These are phyloP conservation scores for Cyberlindnera samutprakarnensis DNA, from an alignment of 805 yeast genomes.

Conservation along the genomic window DNA sequence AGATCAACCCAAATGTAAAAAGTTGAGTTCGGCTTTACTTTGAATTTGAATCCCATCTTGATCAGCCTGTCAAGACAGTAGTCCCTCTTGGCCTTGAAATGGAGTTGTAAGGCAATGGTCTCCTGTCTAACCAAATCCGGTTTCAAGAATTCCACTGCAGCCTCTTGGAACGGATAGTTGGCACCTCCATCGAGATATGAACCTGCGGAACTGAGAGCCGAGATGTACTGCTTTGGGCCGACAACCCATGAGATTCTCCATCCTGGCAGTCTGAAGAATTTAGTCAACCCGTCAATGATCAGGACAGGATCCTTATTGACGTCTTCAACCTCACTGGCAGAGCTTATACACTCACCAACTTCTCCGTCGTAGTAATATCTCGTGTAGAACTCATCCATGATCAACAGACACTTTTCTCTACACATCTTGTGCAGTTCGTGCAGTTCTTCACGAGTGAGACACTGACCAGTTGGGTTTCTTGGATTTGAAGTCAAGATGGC, in stretches of 20 bases:
- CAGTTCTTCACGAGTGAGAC: constrained; percentile 41
- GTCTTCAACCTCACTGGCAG: constrained; percentile 44
- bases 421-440: constrained; percentile 44
- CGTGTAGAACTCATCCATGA: constrained; percentile 59
- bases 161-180: constrained; percentile 54
- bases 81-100: constrained; percentile 50
- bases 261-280: constrained; percentile 55
- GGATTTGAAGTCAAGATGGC: constrained; percentile 55
- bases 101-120: constrained; percentile 50
- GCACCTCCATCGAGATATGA: constrained; percentile 56
- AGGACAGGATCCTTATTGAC: constrained; percentile 53
- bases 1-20: constrained; percentile 55
- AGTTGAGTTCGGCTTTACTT: constrained; percentile 47
- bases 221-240: constrained; percentile 54
- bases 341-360: constrained; percentile 41
- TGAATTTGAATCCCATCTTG: constrained; percentile 47
- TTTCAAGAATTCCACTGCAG: constrained; percentile 46
- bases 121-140: constrained; percentile 43
- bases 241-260: constrained; percentile 60
- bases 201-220: constrained; percentile 49
- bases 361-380: constrained; percentile 51
- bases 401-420: constrained; percentile 42
- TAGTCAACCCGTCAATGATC: constrained; percentile 52
- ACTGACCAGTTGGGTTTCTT: constrained; percentile 54
- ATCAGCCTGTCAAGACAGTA: constrained; percentile 40